A percentile compares a stretch with the other conserved stretches of the same genome.
Evolutionary conservation across 805 yeast genomes (phyloP).

Genomic region (Kluyveromyces dobzhanskii): DNA sequence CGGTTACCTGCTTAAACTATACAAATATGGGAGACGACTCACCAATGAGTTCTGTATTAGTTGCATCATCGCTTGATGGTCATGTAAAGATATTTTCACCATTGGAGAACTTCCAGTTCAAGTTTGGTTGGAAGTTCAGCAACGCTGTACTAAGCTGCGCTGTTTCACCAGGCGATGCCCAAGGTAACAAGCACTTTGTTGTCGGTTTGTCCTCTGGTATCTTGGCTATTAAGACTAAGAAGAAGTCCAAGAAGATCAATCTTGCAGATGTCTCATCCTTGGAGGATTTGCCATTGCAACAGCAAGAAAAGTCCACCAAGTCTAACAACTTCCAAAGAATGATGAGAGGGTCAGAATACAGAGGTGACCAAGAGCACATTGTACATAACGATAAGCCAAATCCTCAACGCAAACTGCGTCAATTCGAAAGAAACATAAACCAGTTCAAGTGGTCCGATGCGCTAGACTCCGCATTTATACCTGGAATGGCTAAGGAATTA

Average conservation of each 20-base stretch:
- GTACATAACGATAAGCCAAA: slow-evolving; percentile 51
- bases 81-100: slow-evolving; percentile 93
- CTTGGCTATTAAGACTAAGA: slow-evolving; percentile 80
- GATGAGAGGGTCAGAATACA: slow-evolving; percentile 86
- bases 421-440: slow-evolving; percentile 75
- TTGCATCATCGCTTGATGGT: slow-evolving; percentile 95
- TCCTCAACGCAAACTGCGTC: slow-evolving; percentile 58
- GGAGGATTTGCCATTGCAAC: slow-evolving; percentile 2
- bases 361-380: slow-evolving; percentile 79
- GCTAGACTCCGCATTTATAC: slow-evolving; percentile 71
- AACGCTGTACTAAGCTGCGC: slow-evolving; percentile 88
- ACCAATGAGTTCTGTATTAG: slow-evolving; percentile 39
- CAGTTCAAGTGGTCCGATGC: slow-evolving; percentile 93
- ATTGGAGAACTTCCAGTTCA: slow-evolving; percentile 71
- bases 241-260: slow-evolving; percentile 38
- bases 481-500: slow-evolving; percentile 72
- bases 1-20: slow-evolving; percentile 67
- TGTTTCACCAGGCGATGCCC: slow-evolving; percentile 57
- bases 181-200: slow-evolving; percentile 64
- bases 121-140: slow-evolving; percentile 96
- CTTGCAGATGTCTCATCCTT: slow-evolving; percentile 3
- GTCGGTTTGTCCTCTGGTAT: slow-evolving; percentile 89
- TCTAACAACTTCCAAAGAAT: slow-evolving; percentile 66
- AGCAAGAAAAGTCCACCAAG: slow-evolving; percentile 10
- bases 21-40: slow-evolving; percentile 23